phyloP scores from a whole-genome alignment of 2,329 filamentous ascomycete genomes.

The Pseudogymnoascus sp. region DNA sequence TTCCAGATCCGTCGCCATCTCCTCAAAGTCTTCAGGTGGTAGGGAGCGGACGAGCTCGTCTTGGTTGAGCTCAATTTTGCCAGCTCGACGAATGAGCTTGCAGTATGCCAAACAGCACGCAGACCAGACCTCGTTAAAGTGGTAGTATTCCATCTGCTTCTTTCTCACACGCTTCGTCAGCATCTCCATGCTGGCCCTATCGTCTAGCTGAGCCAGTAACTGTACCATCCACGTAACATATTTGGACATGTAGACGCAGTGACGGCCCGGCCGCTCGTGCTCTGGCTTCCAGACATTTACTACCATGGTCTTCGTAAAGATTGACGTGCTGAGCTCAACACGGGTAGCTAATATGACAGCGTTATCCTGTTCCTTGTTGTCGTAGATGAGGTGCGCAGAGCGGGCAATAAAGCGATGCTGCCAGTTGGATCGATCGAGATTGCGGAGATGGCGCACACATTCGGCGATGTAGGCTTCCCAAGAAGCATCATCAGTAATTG shows the following conservation, averaged over 20 bases:
- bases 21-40: conserved; percentile 57
- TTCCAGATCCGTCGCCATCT: conserved; percentile 52
- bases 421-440: conserved; percentile 65
- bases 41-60: conserved; percentile 62
- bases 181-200: conserved; percentile 55
- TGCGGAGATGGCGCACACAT: conserved; percentile 25
- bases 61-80: conserved; percentile 50
- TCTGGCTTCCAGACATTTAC: conserved; percentile 70
- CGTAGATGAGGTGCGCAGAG: conserved; percentile 54
- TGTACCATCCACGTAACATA: conserved; percentile 61
- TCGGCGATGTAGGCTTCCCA: conserved; percentile 56
- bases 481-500: conserved; percentile 32
- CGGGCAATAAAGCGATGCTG: conserved; percentile 65
- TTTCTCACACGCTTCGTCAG: conserved; percentile 58
- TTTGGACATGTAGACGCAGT: conserved; percentile 66
- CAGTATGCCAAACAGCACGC: conserved; percentile 27
- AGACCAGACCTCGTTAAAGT: conserved; percentile 24
- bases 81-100: conserved; percentile 49
- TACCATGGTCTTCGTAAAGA: conserved; percentile 68
- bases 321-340: conserved; percentile 59
- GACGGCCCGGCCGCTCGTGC: conserved; percentile 59
- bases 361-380: conserved; percentile 34
- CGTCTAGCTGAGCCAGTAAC: conserved; percentile 53
- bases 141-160: conserved; percentile 47
- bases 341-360: conserved; percentile 47